Base-by-base conservation (phyloP, 1,284 basidiomycete genomes). In the Vanrija sp. region DNA sequence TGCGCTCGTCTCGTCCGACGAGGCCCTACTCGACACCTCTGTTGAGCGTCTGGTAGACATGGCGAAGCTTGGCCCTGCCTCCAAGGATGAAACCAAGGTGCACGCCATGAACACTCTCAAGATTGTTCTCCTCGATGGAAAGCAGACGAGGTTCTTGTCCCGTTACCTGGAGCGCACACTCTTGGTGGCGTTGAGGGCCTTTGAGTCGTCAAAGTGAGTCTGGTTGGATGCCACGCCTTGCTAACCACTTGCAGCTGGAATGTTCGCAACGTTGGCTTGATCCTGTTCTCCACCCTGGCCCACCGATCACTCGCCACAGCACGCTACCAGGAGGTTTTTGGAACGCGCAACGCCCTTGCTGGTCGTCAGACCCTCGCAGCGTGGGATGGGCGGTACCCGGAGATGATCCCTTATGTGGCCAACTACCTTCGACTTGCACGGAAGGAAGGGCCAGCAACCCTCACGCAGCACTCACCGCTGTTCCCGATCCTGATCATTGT, bases 61-160 rank as follows among this genome's bases (percentile, higher is more conserved):
- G 35, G 72, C 67, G 1, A 54, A 56, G 8, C 62, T 71, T 6
- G 55, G 64, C 10, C 63, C 65, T 20, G 35, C 37, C 1, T 65
- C 73, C 2, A 60, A 67, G 10, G 68, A 72, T 45, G 52, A 61
- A 10, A 73, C 72, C 24, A 72, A 72, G 47, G 68, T 75, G 1
- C 75, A 77, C 52, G 71, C 72, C 5, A 69, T 76, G 66, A 75
- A 76, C 47, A 68, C 68, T 12, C 56, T 77, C 36, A 70, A 74
- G 53, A 69, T 73, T n/a, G 65, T 75, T 14, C 55, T 77, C 24
- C 65, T 75, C 2, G 75, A 77, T 53, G 63, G 69, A 1, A 64
- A 64, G 44, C 73, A 75, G 50, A 59, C 66, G 3, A 63, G 62
- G 36, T 55, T 65, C 23, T 61, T 75, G 10, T 56, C 61, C 22